These are phyloP conservation scores for Choricystis sp. DNA, from an alignment of 139 green algal genomes.

Conservation along the genomic window DNA sequence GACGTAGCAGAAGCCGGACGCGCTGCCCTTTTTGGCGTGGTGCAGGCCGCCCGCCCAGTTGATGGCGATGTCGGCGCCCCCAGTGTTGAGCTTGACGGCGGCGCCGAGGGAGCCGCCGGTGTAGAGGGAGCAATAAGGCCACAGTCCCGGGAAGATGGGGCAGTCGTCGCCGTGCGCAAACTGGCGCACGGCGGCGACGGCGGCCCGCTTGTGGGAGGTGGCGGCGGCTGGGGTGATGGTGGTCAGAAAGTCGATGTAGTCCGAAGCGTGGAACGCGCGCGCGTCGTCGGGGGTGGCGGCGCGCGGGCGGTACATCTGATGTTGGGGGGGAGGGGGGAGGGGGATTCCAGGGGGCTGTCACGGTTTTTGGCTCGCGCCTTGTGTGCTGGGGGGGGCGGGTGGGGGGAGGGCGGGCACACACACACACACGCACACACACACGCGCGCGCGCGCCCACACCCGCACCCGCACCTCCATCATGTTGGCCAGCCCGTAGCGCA, in stretches of 20 bases:
- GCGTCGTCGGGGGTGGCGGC: constrained; percentile 42
- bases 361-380: background rate
- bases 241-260: constrained; percentile 85
- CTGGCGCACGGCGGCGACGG: constrained; percentile 1
- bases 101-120: constrained; percentile 74
- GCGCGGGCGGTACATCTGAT: constrained; percentile 43
- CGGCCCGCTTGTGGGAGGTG: constrained; percentile 4
- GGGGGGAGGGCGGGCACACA: no score
- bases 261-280: constrained; percentile 60
- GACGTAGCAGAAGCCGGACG: constrained; percentile 90
- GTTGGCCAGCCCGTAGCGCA: constrained; percentile 75
- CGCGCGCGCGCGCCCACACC: background rate
- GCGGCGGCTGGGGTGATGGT: constrained; percentile 56
- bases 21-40: constrained; percentile 82
- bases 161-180: constrained; percentile 82
- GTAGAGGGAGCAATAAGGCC: constrained; percentile 74
- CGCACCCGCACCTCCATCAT: constrained; percentile 64
- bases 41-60: constrained; percentile 97
- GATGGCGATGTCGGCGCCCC: constrained; percentile 70
- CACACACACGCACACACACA: background rate
- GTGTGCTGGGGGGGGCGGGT: background rate
- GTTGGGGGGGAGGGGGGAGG: no score
- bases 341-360: no score
- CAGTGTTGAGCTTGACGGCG: constrained; percentile 79
- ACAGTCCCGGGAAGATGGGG: constrained; percentile 92